Evolutionary conservation across 345 rosid genomes (phyloP).

Genomic region (Triadica sebifera): DNA sequence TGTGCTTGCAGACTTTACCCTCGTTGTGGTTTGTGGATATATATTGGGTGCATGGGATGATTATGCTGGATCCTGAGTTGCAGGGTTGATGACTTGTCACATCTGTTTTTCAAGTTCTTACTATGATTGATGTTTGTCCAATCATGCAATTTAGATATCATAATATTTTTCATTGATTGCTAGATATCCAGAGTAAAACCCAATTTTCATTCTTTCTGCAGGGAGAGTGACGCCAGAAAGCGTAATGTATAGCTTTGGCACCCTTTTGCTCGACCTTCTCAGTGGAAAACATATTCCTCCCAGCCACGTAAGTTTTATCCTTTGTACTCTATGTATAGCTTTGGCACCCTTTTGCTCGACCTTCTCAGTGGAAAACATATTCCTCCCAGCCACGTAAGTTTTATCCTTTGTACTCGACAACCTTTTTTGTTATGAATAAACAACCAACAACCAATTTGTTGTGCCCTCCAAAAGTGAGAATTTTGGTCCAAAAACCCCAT

Average conservation of each 20-base stretch:
- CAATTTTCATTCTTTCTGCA: slow-evolving; percentile 29
- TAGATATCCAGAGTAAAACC: not conserved
- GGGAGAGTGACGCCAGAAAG: slow-evolving; percentile 89
- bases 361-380: slow-evolving; percentile 96
- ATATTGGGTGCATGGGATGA: not conserved
- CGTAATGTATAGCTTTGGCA: slow-evolving; percentile 89
- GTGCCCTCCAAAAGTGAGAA: not conserved
- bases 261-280: slow-evolving; percentile 84
- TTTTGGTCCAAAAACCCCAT: not conserved
- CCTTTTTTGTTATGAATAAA: too few relatives aligned
- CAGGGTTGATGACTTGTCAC: not conserved
- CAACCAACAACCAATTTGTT: not conserved
- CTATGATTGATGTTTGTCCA: not conserved
- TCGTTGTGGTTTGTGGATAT: not conserved
- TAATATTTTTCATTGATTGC: not conserved
- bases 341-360: slow-evolving; percentile 86
- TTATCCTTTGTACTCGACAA: not conserved
- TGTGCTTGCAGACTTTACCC: not conserved
- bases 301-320: slow-evolving; percentile 66
- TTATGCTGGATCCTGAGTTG: not conserved
- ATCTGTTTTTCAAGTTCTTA: not conserved
- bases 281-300: slow-evolving; percentile 98
- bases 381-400: slow-evolving; percentile 92
- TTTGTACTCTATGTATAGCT: slow-evolving; percentile 53
- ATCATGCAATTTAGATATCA: not conserved